Evolutionary conservation across 768 basidiomycete genomes (phyloP).

Genomic region (Postia placenta): DNA sequence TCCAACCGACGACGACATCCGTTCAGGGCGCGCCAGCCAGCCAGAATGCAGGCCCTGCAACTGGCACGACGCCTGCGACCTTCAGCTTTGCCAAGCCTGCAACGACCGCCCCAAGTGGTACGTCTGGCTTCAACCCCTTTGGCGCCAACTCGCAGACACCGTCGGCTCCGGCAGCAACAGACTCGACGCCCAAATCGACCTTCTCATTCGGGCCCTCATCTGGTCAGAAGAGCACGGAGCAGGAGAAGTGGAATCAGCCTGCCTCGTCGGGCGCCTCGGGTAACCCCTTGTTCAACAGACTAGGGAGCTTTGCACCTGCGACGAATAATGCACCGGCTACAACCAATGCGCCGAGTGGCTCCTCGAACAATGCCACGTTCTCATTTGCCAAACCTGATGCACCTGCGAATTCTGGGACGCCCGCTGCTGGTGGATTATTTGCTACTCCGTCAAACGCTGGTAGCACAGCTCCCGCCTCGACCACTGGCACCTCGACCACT

Average conservation of each 20-base stretch:
- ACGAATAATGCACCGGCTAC: too few species aligned
- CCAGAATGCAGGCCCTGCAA: slow-evolving; percentile 16
- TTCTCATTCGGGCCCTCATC: slow-evolving; percentile 9
- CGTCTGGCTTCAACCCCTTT: background rate
- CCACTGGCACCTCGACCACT: slow-evolving; percentile 2
- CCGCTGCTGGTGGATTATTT: slow-evolving; percentile 2
- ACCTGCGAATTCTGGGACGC: background rate
- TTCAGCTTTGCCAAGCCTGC: slow-evolving; percentile 8
- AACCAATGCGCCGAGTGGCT: too few species aligned
- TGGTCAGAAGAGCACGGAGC: background rate
- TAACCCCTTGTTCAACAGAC: background rate
- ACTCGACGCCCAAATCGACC: slow-evolving; percentile 9
- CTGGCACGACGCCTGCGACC: background rate
- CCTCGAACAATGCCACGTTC: background rate
- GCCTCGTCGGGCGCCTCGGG: background rate
- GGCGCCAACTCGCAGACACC: slow-evolving; percentile 4
- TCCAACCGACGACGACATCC: too few species aligned
- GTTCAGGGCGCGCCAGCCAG: too few species aligned
- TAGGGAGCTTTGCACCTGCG: background rate
- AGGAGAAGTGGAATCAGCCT: background rate
- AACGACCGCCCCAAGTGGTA: background rate
- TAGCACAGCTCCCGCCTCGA: slow-evolving; percentile 11
- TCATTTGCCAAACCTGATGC: slow-evolving; percentile 2
- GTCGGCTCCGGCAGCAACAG: slow-evolving; percentile 1
- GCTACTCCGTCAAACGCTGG: too few species aligned